Evolutionary conservation across 2,329 filamentous ascomycete species (phyloP).

Genomic region (Fusarium tricinctum): DNA sequence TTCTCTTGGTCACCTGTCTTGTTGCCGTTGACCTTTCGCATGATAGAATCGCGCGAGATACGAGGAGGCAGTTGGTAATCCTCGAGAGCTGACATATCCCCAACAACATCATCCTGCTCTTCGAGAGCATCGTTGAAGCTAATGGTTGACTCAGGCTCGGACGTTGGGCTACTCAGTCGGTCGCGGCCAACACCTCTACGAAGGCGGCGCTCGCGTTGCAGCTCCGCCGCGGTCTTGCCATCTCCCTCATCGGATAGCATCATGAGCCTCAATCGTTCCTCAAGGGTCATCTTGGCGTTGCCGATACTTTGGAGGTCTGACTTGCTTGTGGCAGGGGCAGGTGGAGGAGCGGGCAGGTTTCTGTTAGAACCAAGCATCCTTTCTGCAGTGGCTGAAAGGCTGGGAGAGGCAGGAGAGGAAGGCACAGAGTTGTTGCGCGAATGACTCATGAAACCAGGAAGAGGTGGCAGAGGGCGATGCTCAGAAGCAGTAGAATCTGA

Average conservation of each 20-base stretch:
- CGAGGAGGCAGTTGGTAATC: conserved; percentile 78
- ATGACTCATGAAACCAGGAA: conserved; percentile 72
- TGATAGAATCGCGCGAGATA: conserved; percentile 93
- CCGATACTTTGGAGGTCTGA: conserved; percentile 83
- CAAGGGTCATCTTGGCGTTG: conserved; percentile 82
- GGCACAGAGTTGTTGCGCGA: conserved; percentile 57
- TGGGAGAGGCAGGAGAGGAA: conserved; percentile 70
- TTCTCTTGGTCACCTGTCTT: conserved; percentile 69
- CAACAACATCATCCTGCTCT: conserved; percentile 71
- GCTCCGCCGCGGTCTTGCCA: conserved; percentile 71
- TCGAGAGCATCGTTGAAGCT: conserved; percentile 58
- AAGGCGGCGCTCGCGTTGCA: conserved; percentile 78
- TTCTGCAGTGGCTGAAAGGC: conserved; percentile 79
- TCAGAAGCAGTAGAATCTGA: conserved; percentile 84
- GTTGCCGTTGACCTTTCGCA: conserved; percentile 84
- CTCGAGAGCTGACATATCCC: conserved; percentile 70
- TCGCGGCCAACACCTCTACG: conserved; percentile 71
- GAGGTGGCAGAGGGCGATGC: conserved; percentile 85
- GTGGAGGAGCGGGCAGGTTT: conserved; percentile 79
- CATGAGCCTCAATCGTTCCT: conserved; percentile 89
- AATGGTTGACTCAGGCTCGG: conserved; percentile 55
- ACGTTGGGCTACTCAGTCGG: conserved; percentile 61
- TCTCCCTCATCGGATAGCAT: conserved; percentile 79
- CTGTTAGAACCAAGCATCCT: conserved; percentile 76
- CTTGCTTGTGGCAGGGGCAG: conserved; percentile 75